A percentile compares a stretch with the other conserved stretches of the same genome.
Evolutionary conservation across 2,329 filamentous ascomycete genomes (phyloP).

Genomic region (Endoconidiophora polonica): DNA sequence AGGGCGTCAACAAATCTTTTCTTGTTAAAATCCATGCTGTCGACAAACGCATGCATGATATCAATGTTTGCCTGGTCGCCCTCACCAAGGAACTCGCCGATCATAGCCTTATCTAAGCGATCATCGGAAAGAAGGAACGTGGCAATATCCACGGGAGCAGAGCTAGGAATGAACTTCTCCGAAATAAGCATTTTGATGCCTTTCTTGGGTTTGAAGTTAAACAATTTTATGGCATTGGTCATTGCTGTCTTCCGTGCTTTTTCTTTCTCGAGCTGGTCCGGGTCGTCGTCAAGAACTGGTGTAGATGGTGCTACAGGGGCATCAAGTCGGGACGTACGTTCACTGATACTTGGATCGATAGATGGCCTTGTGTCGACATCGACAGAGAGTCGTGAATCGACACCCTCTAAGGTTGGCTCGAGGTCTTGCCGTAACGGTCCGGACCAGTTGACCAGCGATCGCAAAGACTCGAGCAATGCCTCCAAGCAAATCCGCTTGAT

Average conservation of each 20-base stretch:
- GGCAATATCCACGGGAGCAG: slow-evolving; percentile 67
- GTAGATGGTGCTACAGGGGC: slow-evolving; percentile 37
- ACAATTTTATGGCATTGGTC: slow-evolving; percentile 72
- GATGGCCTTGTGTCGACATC: slow-evolving; percentile 35
- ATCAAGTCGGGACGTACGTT: slow-evolving; percentile 45
- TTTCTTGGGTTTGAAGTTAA: slow-evolving; percentile 96
- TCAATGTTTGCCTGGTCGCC: slow-evolving; percentile 86
- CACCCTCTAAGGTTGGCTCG: slow-evolving; percentile 18
- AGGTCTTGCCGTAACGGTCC: slow-evolving; percentile 44
- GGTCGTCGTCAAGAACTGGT: slow-evolving; percentile 68
- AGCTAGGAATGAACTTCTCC: slow-evolving; percentile 73
- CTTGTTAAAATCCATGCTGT: slow-evolving; percentile 83
- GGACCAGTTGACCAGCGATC: slow-evolving; percentile 88
- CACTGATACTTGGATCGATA: slow-evolving; percentile 48
- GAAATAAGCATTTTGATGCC: slow-evolving; percentile 72
- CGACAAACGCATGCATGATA: slow-evolving; percentile 97
- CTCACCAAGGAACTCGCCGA: slow-evolving; percentile 90
- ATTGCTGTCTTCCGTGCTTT: slow-evolving; percentile 89
- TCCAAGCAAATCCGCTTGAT: slow-evolving; percentile 83
- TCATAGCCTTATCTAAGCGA: slow-evolving; percentile 72
- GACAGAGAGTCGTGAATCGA: slow-evolving; percentile 23
- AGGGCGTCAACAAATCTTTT: slow-evolving; percentile 85
- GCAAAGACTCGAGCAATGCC: slow-evolving; percentile 70
- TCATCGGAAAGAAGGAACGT: slow-evolving; percentile 68
- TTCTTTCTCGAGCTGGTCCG: slow-evolving; percentile 81